phyloP scores from a whole-genome alignment of 768 basidiomycete species.

The Chalciporus chontae region DNA sequence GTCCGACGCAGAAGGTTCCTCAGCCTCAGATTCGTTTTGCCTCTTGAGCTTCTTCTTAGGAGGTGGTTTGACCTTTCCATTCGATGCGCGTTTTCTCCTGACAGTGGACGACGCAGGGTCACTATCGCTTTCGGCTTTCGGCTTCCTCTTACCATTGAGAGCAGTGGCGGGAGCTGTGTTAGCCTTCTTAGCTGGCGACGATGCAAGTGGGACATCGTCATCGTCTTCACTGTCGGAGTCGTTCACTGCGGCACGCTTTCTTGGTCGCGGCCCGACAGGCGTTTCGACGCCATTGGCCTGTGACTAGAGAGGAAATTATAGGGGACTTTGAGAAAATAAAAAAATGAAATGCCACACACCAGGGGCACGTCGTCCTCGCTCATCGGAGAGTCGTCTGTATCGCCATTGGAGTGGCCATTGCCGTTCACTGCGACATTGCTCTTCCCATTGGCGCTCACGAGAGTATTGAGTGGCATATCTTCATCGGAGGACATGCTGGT shows the following conservation, averaged over 20 bases:
- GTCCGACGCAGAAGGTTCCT: conserved; percentile 28
- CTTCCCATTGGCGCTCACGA: conserved; percentile 41
- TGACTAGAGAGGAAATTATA: conserved; percentile 40
- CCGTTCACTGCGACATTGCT: conserved; percentile 44
- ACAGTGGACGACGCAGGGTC: conserved; percentile 42
- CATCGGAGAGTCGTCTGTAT: conserved; percentile 45
- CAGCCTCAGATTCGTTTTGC: conserved; percentile 35
- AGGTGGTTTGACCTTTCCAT: conserved; percentile 49
- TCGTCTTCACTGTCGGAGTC: conserved; percentile 60
- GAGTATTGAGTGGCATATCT: conserved; percentile 45
- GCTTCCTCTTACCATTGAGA: conserved; percentile 39
- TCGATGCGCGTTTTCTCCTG: conserved; percentile 44
- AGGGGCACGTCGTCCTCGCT: conserved; percentile 73
- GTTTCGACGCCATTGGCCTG: conserved; percentile 51
- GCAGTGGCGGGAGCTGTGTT: conserved; percentile 30
- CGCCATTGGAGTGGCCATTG: conserved; percentile 36
- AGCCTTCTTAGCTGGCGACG: conserved; percentile 60
- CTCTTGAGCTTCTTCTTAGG: conserved; percentile 65
- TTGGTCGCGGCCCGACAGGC: conserved; percentile 25
- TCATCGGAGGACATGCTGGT: conserved; percentile 56
- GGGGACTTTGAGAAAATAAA: conserved; percentile 10
- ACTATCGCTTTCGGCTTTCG: conserved; percentile 34
- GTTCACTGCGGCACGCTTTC: conserved; percentile 56
- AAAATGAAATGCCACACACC: conserved; percentile 40
- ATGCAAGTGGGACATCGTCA: conserved; percentile 69